These are phyloP conservation scores for Arthrobotrys conoides DNA, from an alignment of 2,329 filamentous ascomycete genomes.

Conservation along the genomic window DNA sequence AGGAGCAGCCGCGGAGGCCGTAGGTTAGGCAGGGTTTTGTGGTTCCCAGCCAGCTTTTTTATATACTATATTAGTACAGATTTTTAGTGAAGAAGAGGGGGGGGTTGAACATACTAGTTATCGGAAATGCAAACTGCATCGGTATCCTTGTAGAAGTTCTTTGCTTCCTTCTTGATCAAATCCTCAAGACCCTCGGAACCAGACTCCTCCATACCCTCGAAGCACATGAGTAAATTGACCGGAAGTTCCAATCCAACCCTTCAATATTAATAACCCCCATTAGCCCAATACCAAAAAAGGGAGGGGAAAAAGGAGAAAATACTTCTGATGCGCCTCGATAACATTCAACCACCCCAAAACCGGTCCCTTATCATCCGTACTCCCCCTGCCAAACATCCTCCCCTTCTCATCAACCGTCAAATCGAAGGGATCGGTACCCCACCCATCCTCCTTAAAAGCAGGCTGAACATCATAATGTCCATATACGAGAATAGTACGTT, in stretches of 20 bases:
- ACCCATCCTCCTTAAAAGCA: conserved; percentile 91
- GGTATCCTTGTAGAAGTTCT: conserved; percentile 93
- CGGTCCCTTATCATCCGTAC: conserved; percentile 97
- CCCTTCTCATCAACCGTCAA: conserved; percentile 89
- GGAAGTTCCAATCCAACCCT: conserved; percentile 88
- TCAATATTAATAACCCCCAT: conserved; percentile 6
- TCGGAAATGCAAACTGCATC: conserved; percentile 98
- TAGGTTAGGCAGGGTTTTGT: conserved; percentile 99
- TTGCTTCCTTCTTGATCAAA: conserved; percentile 89
- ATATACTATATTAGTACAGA: neutral
- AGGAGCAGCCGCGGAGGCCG: conserved; percentile 96
- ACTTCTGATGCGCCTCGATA: conserved; percentile 95
- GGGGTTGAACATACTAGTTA: conserved; percentile 77
- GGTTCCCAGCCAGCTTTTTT: conserved; percentile 84
- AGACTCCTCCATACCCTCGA: conserved; percentile 99
- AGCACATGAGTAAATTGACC: conserved; percentile 98
- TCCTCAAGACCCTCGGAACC: conserved; percentile 96
- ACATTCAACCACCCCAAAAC: conserved; percentile 98
- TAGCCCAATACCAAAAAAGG: neutral
- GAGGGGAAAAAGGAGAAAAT: neutral
- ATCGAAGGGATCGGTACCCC: conserved; percentile 94
- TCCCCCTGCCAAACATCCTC: conserved; percentile 95
- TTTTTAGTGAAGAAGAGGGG: neutral
- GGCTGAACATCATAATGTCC: conserved; percentile 99
- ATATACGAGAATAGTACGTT: conserved; percentile 95